Evolutionary conservation across 2,329 filamentous ascomycete genomes (phyloP).

Genomic region (Trichoderma polysporum): DNA sequence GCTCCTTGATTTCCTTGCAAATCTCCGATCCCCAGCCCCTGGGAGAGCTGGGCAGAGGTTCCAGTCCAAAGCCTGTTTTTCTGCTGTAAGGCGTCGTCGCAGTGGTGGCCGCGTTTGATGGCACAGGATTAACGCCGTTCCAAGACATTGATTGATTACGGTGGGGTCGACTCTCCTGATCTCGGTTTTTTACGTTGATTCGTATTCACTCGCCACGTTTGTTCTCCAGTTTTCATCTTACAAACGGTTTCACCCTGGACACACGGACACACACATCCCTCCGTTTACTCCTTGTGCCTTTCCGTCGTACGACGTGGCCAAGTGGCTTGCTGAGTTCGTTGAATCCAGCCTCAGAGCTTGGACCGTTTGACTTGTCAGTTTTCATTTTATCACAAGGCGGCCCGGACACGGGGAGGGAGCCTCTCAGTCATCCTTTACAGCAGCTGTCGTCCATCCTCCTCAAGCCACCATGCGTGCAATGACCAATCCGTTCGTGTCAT

Average conservation of each 20-base stretch:
- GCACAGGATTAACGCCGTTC: not conserved
- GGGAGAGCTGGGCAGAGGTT: not conserved
- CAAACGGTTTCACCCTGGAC: slow-evolving; percentile 18
- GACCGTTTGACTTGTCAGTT: slow-evolving; percentile 18
- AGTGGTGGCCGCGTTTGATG: not conserved
- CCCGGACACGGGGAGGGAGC: not conserved
- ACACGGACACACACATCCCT: not conserved
- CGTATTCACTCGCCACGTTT: not conserved
- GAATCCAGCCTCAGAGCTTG: not conserved
- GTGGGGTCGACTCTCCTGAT: not conserved
- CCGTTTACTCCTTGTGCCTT: not conserved
- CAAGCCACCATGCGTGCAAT: not conserved
- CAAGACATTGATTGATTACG: slow-evolving; percentile 19
- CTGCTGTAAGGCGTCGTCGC: not conserved
- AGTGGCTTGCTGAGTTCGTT: not conserved
- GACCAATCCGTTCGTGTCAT: slow-evolving; percentile 8
- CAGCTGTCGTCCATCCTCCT: not conserved
- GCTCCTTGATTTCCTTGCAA: slow-evolving; percentile 26
- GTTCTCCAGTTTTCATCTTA: slow-evolving; percentile 15
- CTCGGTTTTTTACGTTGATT: slow-evolving; percentile 17
- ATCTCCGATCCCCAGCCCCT: slow-evolving; percentile 24
- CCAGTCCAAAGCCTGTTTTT: slow-evolving; percentile 9
- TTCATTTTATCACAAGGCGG: slow-evolving; percentile 17
- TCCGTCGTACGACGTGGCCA: not conserved
- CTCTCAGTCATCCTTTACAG: slow-evolving; percentile 4